Evolutionary conservation across 1,284 basidiomycete genomes (phyloP).

Genomic region (Cystobasidium sp.): DNA sequence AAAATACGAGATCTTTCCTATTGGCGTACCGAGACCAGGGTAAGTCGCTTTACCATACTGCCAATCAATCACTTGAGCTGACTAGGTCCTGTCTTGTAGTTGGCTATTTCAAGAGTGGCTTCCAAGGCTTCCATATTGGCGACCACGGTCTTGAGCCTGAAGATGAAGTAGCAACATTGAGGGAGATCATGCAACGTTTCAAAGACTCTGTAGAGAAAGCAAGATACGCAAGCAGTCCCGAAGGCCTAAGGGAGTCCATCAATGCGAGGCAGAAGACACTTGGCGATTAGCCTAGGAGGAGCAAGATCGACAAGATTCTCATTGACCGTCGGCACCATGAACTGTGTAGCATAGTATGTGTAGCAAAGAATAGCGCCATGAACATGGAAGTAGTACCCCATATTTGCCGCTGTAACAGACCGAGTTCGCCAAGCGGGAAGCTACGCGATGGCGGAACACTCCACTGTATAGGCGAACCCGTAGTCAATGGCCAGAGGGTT

Average conservation of each 20-base stretch:
- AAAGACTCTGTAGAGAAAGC: slow-evolving; percentile 45
- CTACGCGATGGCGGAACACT: no score
- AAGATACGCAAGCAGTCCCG: slow-evolving; percentile 24
- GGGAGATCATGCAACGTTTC: slow-evolving; percentile 50
- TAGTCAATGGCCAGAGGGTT: no score
- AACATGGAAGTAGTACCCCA: no score
- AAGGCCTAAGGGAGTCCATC: slow-evolving; percentile 4
- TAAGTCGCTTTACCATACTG: not conserved
- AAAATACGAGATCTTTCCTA: slow-evolving; percentile 48
- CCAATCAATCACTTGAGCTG: not conserved
- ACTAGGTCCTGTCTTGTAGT: not conserved
- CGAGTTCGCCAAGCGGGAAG: no score
- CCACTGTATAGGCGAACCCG: no score
- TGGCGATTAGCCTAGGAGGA: no score
- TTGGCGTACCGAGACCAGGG: slow-evolving; percentile 46
- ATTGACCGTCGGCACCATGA: no score
- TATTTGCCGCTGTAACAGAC: no score
- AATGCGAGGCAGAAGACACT: slow-evolving; percentile 12
- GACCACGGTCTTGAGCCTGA: slow-evolving; percentile 49
- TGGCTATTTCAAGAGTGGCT: slow-evolving; percentile 45
- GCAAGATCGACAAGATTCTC: no score
- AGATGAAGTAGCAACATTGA: slow-evolving; percentile 50
- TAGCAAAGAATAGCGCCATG: no score
- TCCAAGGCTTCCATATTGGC: slow-evolving; percentile 51
- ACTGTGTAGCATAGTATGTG: no score